These are phyloP conservation scores for Arabidopsis arenosa DNA, from an alignment of 345 rosid genomes.

Conservation along the genomic window DNA sequence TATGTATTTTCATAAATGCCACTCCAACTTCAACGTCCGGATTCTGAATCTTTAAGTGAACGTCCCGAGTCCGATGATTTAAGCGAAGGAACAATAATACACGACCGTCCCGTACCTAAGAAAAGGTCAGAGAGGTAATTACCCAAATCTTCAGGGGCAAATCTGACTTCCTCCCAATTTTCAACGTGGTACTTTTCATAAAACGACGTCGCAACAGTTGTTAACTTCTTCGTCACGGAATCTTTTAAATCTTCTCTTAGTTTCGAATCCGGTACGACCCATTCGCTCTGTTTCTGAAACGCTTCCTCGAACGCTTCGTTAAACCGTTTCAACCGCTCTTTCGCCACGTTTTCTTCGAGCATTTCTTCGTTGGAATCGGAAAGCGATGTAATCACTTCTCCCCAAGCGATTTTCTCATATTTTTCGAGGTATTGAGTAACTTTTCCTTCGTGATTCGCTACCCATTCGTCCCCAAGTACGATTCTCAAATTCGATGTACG, in stretches of 20 bases:
- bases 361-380: conserved; percentile 41
- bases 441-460: conserved; percentile 58
- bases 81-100: conserved; percentile 28
- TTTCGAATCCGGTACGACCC: conserved; percentile 65
- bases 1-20: conserved; percentile 18
- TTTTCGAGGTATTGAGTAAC: conserved; percentile 60
- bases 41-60: conserved; percentile 6
- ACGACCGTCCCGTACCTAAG: conserved; percentile 29
- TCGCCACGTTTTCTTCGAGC: conserved; percentile 42
- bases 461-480: conserved; percentile 73
- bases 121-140: conserved; percentile 61
- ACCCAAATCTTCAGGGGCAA: conserved; percentile 67
- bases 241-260: conserved; percentile 61
- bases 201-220: conserved; percentile 45
- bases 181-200: conserved; percentile 46
- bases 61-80: conserved; percentile 22
- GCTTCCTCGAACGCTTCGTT: conserved; percentile 62
- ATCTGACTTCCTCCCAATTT: conserved; percentile 48
- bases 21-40: conserved; percentile 28
- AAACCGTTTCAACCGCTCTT: conserved; percentile 55
- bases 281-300: conserved; percentile 57
- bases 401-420: conserved; percentile 77
- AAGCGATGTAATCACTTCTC: conserved; percentile 54
- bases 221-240: conserved; percentile 55
- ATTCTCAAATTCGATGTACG: conserved; percentile 56